phyloP scores from a whole-genome alignment of 352 stramenopile genomes.

The Aphanomyces astaci region DNA sequence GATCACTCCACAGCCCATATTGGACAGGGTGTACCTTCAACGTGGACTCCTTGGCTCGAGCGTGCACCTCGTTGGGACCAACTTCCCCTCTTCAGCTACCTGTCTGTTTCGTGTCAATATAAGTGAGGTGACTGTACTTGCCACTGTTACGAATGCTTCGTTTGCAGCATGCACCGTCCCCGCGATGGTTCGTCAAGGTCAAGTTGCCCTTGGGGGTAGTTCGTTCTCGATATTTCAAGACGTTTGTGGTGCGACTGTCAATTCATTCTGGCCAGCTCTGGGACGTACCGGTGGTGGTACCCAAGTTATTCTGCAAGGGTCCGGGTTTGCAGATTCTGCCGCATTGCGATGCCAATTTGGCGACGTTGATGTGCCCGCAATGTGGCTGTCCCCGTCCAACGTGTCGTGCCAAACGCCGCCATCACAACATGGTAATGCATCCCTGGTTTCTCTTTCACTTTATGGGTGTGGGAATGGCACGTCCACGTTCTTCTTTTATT shows the following conservation, averaged over 20 bases:
- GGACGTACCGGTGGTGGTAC: slow-evolving; percentile 25
- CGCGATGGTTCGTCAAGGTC: slow-evolving; percentile 14
- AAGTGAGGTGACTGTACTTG: slow-evolving; percentile 18
- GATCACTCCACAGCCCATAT: too few relatives aligned
- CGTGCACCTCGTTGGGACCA: background rate
- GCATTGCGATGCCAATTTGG: slow-evolving; percentile 21
- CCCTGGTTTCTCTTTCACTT: background rate
- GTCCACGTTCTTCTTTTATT: background rate
- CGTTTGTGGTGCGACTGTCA: slow-evolving; percentile 16
- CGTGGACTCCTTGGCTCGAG: too few relatives aligned
- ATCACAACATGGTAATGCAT: slow-evolving; percentile 6
- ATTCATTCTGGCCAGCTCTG: slow-evolving; percentile 16
- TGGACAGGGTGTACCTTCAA: background rate
- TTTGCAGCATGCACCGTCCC: background rate
- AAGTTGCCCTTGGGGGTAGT: background rate
- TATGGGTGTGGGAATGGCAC: background rate
- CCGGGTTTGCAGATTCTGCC: background rate
- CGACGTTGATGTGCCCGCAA: slow-evolving; percentile 16
- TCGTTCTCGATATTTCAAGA: slow-evolving; percentile 13
- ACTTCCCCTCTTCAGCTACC: background rate
- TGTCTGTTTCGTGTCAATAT: slow-evolving; percentile 25
- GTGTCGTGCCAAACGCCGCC: slow-evolving; percentile 18
- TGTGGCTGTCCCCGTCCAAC: slow-evolving; percentile 12
- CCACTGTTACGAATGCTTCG: background rate
- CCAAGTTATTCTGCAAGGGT: slow-evolving; percentile 18